phyloP scores from a whole-genome alignment of 148 eudicot species.

The Silene conica region DNA sequence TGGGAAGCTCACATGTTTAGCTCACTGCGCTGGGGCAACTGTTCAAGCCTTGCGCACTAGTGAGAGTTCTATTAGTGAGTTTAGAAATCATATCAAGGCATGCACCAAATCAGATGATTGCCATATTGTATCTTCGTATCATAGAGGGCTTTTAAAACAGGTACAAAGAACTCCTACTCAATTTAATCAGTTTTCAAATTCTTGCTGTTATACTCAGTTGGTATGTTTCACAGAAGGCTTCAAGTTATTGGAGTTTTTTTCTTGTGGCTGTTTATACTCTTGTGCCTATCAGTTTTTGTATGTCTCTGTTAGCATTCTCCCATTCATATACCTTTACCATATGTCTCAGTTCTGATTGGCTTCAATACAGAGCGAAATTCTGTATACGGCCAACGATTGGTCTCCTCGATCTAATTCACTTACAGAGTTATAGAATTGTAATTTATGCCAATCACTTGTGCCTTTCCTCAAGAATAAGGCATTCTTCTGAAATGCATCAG shows the following conservation, averaged over 20 bases:
- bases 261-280: not conserved
- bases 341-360: not conserved
- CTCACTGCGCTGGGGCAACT: slow-evolving; percentile 82
- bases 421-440: not conserved
- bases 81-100: slow-evolving; percentile 59
- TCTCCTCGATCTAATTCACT: not conserved
- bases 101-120: slow-evolving; percentile 63
- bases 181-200: not conserved
- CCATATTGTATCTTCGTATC: slow-evolving; percentile 73
- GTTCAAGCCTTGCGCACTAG: slow-evolving; percentile 66
- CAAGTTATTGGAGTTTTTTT: not conserved
- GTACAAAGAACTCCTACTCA: slow-evolving; percentile 29
- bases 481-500: not conserved
- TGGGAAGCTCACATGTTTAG: slow-evolving; percentile 77
- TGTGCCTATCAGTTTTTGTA: not conserved
- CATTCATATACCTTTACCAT: not conserved
- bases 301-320: not conserved
- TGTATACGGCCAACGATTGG: too few species aligned
- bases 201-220: not conserved
- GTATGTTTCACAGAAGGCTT: not conserved
- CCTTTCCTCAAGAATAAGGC: not conserved
- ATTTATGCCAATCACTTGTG: not conserved
- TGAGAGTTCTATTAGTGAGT: slow-evolving; percentile 65
- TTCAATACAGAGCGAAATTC: not conserved
- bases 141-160: slow-evolving; percentile 73